Percentiles rank a stretch among this genome's conserved stretches.
These are phyloP conservation scores for Cryptococcus jaspeensis DNA, from an alignment of 1,284 basidiomycete genomes.

Conservation along the genomic window DNA sequence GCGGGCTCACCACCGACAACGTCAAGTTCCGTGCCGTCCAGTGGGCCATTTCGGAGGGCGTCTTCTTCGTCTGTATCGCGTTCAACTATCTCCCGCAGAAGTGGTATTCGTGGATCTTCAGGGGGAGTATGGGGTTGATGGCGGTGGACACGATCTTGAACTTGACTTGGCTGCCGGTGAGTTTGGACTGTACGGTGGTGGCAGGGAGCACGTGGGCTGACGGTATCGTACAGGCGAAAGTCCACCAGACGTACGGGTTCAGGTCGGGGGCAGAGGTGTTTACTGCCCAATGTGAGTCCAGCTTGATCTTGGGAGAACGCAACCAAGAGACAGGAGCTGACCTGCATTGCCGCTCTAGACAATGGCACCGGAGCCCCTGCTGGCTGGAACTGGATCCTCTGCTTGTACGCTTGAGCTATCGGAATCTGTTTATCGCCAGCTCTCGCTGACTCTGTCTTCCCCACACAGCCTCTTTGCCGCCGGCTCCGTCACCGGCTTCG, in stretches of 20 bases:
- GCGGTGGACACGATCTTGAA: slow-evolving; percentile 80
- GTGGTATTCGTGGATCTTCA: slow-evolving; percentile 69
- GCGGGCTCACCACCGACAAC: slow-evolving; percentile 61
- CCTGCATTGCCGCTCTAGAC: too few relatives aligned
- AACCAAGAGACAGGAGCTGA: slow-evolving; percentile 4
- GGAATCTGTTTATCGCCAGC: too few relatives aligned
- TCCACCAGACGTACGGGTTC: slow-evolving; percentile 1
- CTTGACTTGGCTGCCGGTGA: slow-evolving; percentile 73
- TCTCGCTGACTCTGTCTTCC: not conserved
- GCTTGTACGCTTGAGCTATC: slow-evolving; percentile 54
- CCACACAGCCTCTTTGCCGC: slow-evolving; percentile 66
- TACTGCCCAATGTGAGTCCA: slow-evolving; percentile 59
- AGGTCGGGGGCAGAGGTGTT: slow-evolving; percentile 63
- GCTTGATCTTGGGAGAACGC: not conserved
- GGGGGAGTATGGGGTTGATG: slow-evolving; percentile 67
- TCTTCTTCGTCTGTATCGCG: slow-evolving; percentile 59
- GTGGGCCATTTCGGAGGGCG: slow-evolving; percentile 54
- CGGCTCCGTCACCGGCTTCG: slow-evolving; percentile 79
- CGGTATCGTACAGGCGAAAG: slow-evolving; percentile 55
- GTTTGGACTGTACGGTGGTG: slow-evolving; percentile 32
- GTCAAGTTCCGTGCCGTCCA: slow-evolving; percentile 78
- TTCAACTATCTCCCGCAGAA: slow-evolving; percentile 72
- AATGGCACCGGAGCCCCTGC: slow-evolving; percentile 80
- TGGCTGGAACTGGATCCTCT: slow-evolving; percentile 82
- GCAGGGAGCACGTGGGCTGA: slow-evolving; percentile 76